Evolutionary conservation across 1,139 yeast species (phyloP), one percentile per base, ranked within the genome.

Genomic region (Kodamaea ohmeri): DNA sequence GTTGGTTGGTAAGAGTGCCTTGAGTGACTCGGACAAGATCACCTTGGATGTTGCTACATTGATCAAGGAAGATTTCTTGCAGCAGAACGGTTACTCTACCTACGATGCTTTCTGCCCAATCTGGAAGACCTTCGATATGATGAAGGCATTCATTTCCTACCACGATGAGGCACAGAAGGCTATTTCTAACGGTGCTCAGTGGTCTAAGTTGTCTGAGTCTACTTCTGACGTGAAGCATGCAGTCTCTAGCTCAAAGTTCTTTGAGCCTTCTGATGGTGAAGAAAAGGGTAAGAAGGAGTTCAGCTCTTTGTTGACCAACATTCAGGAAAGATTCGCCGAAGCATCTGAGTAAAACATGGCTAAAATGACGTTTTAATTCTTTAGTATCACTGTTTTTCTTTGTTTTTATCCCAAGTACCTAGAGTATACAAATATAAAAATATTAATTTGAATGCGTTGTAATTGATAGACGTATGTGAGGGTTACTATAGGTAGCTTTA

Each of bases 91-190:
- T 71, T 92, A 94, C 71, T 92, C 97, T 31, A 73, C 95, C 38
- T 92, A 94, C 62, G 99, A 92, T 69, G 96, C 95, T 36, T 92
- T 89, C 83, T 92, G 99, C 71, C 99, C 99, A 53, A 86, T 92
- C 58, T 92, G 98, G 98, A 92, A 92, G 76, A 92, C 99, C 41
- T 84, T 79, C 55, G 95, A 88, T 62, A 92, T 92, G 98, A 89
- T 92, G 97, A 88, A 86, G 67, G 83, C 92, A 16, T 92, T 92
- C 56, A 80, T 89, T 46, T 67, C 89, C 31, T 92, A 92, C 68
- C 81, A 86, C 59, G 97, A 92, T 51, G 97, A 92, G 71, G 97
- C 99, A 25, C 97, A 90, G 71, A 90, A 88, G 73, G 96, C 97
- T 12, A 84, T 90, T 49, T 76, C 96, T 35, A 82, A 85, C 56